Evolutionary conservation across 2,329 filamentous ascomycete genomes (phyloP), one percentile per base, ranked within the genome.

Genomic region (Trichoderma koningiopsis): DNA sequence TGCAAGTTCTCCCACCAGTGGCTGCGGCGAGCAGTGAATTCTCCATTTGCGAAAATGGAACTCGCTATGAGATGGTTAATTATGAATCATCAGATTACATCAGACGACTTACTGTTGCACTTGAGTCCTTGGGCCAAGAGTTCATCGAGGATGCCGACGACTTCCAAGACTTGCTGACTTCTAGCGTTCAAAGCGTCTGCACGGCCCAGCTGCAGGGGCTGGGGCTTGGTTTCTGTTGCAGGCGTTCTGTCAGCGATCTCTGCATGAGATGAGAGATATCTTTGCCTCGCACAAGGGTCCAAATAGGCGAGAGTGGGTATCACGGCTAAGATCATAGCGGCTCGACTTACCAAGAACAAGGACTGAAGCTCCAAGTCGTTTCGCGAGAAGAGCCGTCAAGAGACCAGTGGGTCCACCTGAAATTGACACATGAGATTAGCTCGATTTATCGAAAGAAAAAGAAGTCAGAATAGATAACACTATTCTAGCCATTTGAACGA

Each of bases 131-230:
- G 73, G 0, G 79, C 75, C 0, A 84, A 70, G 3, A 85, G 75
- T 47, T 82, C 80, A 40, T 82, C 77, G 1, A 84, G 73, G 19
- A 84, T 77, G 8, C 80, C 79, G 4, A 80, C 82, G 7, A 83
- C 78, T 60, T 84, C 82, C 2, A 84, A 76, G 37, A 83, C 83
- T 56, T 85, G 83, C 52, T 85, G 83, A 0, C 82, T 84, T 11
- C 83, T 78, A 6, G 83, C 83, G 52, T 84, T 85, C 65, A 85
- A 75, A 0, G 83, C 83, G 73, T 85, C 83, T 47, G 83, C 83
- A 24, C 83, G 77, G 2, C 83, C 83, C 4, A 84, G 72, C 4
- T 80, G 75, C 4, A 85, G 73, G 0, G 80, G 77, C 0, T 74
- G 75, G 0, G 77, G 71, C 71, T 83, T 83, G 56, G 75, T 79